phyloP scores from a whole-genome alignment of 2,329 filamentous ascomycete genomes.

The Colletotrichum musae region DNA sequence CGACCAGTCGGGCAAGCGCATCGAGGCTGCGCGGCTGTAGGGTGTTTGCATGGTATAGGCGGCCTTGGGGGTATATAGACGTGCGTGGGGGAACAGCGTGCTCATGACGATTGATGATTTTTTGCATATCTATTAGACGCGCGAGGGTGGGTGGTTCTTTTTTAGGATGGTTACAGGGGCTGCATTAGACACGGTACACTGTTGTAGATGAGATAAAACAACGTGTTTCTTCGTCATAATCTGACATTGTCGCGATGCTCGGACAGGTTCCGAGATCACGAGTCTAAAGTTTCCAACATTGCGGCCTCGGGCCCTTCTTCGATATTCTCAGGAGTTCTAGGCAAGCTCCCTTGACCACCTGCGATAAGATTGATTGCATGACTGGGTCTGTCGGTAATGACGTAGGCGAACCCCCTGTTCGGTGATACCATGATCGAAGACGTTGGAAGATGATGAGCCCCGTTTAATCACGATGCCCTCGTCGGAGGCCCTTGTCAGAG shows the following conservation, averaged over 20 bases:
- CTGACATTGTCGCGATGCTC: neutral
- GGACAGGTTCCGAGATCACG: constrained; percentile 23
- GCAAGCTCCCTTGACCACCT: too few relatives aligned
- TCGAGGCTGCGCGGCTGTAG: constrained; percentile 52
- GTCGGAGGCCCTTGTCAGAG: neutral
- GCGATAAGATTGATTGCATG: neutral
- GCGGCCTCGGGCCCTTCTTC: neutral
- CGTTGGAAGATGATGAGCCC: neutral
- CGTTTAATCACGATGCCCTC: constrained; percentile 10
- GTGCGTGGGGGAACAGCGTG: neutral
- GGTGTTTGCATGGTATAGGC: constrained; percentile 45
- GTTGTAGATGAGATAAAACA: neutral
- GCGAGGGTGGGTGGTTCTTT: neutral
- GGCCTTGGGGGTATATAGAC: constrained; percentile 17
- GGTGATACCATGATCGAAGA: neutral
- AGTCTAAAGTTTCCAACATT: neutral
- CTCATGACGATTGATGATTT: constrained; percentile 9
- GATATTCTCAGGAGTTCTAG: neutral
- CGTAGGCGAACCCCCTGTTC: constrained; percentile 10
- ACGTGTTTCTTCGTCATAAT: constrained; percentile 27
- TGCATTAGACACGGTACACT: neutral
- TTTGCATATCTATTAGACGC: constrained; percentile 5
- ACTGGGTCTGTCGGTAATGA: constrained; percentile 7
- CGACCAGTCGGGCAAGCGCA: constrained; percentile 64
- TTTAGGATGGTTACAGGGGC: neutral